Percentiles rank a stretch among this genome's conserved stretches.
phyloP scores from a whole-genome alignment of 2,329 filamentous ascomycete species.

The Sporothrix sp. region DNA sequence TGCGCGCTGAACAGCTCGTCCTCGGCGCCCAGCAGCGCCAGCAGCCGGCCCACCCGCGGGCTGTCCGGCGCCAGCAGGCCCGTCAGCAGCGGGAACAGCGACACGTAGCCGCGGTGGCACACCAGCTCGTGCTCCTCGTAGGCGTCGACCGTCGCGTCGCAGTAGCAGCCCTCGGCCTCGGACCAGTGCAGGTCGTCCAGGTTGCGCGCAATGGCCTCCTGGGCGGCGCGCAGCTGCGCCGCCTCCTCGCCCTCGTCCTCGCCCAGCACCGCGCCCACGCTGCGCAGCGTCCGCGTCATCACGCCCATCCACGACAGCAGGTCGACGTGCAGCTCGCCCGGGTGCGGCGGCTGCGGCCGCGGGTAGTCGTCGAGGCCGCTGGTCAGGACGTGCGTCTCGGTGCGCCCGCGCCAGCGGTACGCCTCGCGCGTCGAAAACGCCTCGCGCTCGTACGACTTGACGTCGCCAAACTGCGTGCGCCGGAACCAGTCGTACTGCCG shows the following conservation, averaged over 20 bases:
- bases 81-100: slow-evolving; percentile 82
- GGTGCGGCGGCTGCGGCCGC: slow-evolving; percentile 83
- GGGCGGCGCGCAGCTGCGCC: slow-evolving; percentile 58
- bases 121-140: slow-evolving; percentile 85
- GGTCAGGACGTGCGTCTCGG: slow-evolving; percentile 75
- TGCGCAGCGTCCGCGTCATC: slow-evolving; percentile 78
- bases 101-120: slow-evolving; percentile 95
- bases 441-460: slow-evolving; percentile 83
- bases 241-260: slow-evolving; percentile 58
- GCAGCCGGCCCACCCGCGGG: slow-evolving; percentile 60
- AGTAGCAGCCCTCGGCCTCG: slow-evolving; percentile 69
- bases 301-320: slow-evolving; percentile 96
- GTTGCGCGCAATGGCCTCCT: slow-evolving; percentile 72
- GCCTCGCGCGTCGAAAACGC: slow-evolving; percentile 84
- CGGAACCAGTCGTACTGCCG: slow-evolving; percentile 94
- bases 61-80: slow-evolving; percentile 68
- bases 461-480: slow-evolving; percentile 78
- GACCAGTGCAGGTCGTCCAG: slow-evolving; percentile 93
- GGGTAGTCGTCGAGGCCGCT: slow-evolving; percentile 96
- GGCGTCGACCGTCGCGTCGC: slow-evolving; percentile 89
- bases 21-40: slow-evolving; percentile 71
- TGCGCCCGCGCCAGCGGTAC: slow-evolving; percentile 91
- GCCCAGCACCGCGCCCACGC: slow-evolving; percentile 67
- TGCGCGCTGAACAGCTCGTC: slow-evolving; percentile 82
- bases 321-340: slow-evolving; percentile 90